Evolutionary conservation across 805 yeast genomes (phyloP).

Genomic region (Pichia scutulata): DNA sequence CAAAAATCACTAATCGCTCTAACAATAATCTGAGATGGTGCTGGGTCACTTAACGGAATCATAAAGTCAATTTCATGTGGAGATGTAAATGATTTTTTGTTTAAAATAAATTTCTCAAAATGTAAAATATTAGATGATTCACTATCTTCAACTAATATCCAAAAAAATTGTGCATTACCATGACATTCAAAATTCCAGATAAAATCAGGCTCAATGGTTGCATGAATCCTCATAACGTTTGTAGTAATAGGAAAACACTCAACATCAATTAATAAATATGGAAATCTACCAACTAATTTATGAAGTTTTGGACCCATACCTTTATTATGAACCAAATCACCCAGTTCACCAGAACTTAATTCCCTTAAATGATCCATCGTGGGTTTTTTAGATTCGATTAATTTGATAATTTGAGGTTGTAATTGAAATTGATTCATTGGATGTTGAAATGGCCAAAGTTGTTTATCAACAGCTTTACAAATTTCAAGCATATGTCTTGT

Average conservation of each 20-base stretch:
- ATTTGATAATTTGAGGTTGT: constrained; percentile 56
- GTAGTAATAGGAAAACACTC: constrained; percentile 85
- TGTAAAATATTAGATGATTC: constrained; percentile 68
- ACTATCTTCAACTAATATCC: constrained; percentile 89
- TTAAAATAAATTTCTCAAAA: constrained; percentile 70
- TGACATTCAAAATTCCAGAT: constrained; percentile 78
- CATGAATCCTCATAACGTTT: constrained; percentile 76
- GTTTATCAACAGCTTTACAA: constrained; percentile 78
- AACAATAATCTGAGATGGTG: constrained; percentile 83
- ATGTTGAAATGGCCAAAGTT: constrained; percentile 86
- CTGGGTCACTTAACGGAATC: constrained; percentile 82
- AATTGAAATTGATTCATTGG: constrained; percentile 84
- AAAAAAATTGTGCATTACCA: constrained; percentile 78
- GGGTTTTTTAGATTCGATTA: constrained; percentile 56
- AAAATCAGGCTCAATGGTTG: constrained; percentile 66
- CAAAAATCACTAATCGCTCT: constrained; percentile 77
- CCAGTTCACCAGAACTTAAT: constrained; percentile 67
- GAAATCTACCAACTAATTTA: constrained; percentile 61
- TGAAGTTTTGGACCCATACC: constrained; percentile 62
- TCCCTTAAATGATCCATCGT: constrained; percentile 67
- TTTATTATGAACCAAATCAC: constrained; percentile 80
- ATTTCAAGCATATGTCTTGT: constrained; percentile 67
- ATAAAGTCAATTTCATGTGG: constrained; percentile 80
- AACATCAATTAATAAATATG: constrained; percentile 64
- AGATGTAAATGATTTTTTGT: constrained; percentile 43